A percentile compares a stretch with the other conserved stretches of the same genome.
Conservation (phyloP, 805 yeast genomes). For the Starmerella stigmatis region DNA sequence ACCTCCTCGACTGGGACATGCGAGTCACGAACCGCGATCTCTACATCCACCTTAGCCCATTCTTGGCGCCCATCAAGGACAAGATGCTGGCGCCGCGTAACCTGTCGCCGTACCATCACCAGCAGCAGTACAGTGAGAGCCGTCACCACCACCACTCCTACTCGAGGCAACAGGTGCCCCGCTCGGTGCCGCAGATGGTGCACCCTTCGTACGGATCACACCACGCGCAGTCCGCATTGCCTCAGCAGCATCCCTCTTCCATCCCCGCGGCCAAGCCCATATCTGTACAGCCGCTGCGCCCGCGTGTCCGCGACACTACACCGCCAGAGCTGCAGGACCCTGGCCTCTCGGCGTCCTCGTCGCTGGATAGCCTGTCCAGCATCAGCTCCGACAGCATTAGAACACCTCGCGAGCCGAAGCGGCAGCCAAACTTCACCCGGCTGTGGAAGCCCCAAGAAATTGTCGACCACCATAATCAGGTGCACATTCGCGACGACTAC, state of each 20-base stretch:
- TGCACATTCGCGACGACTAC: slow-evolving; percentile 4
- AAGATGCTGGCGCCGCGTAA: slow-evolving; percentile 29
- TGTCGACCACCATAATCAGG: slow-evolving; percentile 3
- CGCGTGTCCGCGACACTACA: slow-evolving; percentile 10
- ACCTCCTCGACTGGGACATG: slow-evolving; percentile 77
- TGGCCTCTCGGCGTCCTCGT: slow-evolving; percentile 24
- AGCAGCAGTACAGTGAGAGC: background rate
- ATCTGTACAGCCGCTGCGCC: slow-evolving; percentile 14
- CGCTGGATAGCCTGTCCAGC: slow-evolving; percentile 24
- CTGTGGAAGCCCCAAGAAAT: slow-evolving; percentile 7
- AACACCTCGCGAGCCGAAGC: slow-evolving; percentile 18
- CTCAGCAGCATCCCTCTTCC: background rate
- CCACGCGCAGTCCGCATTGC: background rate
- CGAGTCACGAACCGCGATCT: slow-evolving; percentile 62
- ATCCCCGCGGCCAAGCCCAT: slow-evolving; percentile 3
- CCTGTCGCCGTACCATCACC: slow-evolving; percentile 6
- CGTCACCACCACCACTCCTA: background rate
- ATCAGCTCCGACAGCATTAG: slow-evolving; percentile 17
- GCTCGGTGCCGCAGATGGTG: background rate
- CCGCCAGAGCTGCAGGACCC: slow-evolving; percentile 16
- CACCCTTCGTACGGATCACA: background rate
- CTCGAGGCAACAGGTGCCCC: background rate
- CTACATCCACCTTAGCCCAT: slow-evolving; percentile 56
- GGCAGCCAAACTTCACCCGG: slow-evolving; percentile 8
- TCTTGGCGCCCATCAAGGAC: slow-evolving; percentile 61